Base-by-base conservation (phyloP, 2,329 filamentous ascomycete genomes). In the Whalleya microplaca region DNA sequence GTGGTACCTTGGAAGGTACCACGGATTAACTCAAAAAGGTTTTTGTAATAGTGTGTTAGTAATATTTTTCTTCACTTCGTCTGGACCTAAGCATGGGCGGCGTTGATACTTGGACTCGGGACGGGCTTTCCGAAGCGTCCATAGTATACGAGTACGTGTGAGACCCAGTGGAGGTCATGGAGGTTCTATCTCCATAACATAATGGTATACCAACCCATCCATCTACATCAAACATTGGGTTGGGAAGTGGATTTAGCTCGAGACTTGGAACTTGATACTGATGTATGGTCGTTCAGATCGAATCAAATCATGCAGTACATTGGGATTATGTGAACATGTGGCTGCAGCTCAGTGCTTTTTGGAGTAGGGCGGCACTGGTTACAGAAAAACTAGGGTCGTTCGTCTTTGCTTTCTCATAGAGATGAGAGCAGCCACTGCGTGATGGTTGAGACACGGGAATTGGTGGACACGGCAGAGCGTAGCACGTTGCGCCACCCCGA, bases 1-100 rank as follows among this genome's bases (percentile, higher is more conserved):
- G 45, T 52, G 56, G 45, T 42, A 46, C 45, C 21, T 40, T 40
- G 27, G 40, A 45, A 4, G 16, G 40, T 29, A 41, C 20, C 20
- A 18, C 16, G 29, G 21, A 20, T 8, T 3, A 37, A 3, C 7
- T 12, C 32, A 16, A 37, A 37, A 37, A 37, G 32, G 32, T 3
- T 14, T 37, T 37, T 14, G 32, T 37, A 8, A 16, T 37, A 37
- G 32, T 37, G 32, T 16, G 32, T 37, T 37, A 37, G 4, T 37
- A 12, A 37, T 37, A 12, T 37, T 37, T 12, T 37, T 37, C 9
- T 37, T 37, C 14, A 16, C 32, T 14, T 37, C 14, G 32, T 5
- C 10, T 37, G 32, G 32, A 12, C 32, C 32, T 37, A 37, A 37
- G 32, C 32, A 16, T 37, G 32, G 32, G 32, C 32, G 32, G 32